These are phyloP conservation scores for Aegle marmelos DNA, from an alignment of 345 rosid species.

Conservation along the genomic window DNA sequence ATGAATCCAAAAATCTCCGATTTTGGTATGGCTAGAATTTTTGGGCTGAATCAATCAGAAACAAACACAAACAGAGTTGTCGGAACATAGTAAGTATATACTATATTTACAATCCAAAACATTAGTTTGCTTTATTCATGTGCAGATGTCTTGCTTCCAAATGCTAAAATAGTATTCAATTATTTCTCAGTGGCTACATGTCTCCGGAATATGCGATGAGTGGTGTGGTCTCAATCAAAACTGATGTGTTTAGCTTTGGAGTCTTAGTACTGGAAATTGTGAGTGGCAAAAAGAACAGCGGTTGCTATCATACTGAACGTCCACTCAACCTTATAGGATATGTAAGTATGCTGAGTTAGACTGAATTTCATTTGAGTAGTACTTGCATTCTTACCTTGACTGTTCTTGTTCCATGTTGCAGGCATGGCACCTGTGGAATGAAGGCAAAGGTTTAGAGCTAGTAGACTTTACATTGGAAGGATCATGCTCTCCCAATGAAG, in stretches of 20 bases:
- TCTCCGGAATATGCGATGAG: conserved; percentile 16
- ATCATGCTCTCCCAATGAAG: neutral
- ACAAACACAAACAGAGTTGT: neutral
- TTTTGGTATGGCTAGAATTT: conserved; percentile 9
- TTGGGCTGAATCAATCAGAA: neutral
- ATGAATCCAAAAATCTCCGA: conserved; percentile 15
- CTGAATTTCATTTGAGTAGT: neutral
- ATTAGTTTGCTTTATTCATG: neutral
- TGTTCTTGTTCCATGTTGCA: neutral
- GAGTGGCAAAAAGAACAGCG: conserved; percentile 14
- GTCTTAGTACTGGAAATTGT: conserved; percentile 16
- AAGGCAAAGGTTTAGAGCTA: neutral
- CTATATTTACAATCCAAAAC: neutral
- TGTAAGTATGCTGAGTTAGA: conserved; percentile 3
- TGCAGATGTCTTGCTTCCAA: neutral
- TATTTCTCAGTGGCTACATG: conserved; percentile 13
- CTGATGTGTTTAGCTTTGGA: conserved; percentile 18
- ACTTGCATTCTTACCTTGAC: neutral
- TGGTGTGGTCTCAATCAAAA: conserved; percentile 13
- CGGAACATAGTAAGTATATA: neutral
- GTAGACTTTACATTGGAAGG: neutral
- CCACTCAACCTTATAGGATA: conserved; percentile 22
- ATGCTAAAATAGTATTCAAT: neutral
- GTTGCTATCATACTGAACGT: neutral
- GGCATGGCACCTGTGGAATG: conserved; percentile 22